Conservation (phyloP, 495 filamentous ascomycete genomes). For the Daldinia grandis region DNA sequence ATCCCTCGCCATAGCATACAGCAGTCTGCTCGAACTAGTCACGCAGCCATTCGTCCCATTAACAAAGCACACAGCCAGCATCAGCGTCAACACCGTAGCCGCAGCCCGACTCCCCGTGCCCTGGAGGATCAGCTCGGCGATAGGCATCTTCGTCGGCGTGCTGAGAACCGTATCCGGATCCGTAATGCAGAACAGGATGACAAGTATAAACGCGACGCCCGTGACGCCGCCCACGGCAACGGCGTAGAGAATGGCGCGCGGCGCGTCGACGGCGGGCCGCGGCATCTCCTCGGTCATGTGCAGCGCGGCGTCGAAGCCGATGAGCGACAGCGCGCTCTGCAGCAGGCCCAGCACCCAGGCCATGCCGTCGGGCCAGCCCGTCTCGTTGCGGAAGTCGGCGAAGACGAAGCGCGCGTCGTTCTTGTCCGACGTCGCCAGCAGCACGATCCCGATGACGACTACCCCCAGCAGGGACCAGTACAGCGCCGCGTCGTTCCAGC, state of each 20-base stretch:
- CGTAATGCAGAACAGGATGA: slow-evolving; percentile 48
- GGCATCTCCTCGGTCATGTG: slow-evolving; percentile 67
- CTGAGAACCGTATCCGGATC: slow-evolving; percentile 46
- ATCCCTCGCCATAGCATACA: slow-evolving; percentile 68
- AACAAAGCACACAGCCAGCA: slow-evolving; percentile 49
- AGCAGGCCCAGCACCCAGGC: slow-evolving; percentile 70
- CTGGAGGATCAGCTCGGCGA: slow-evolving; percentile 54
- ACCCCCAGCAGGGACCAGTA: slow-evolving; percentile 51
- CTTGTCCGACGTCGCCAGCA: slow-evolving; percentile 48
- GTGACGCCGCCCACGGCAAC: slow-evolving; percentile 50
- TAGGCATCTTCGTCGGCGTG: slow-evolving; percentile 54
- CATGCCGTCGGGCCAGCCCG: slow-evolving; percentile 69
- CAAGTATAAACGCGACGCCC: slow-evolving; percentile 45
- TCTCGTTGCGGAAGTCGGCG: slow-evolving; percentile 66
- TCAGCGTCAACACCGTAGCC: slow-evolving; percentile 47
- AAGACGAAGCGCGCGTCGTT: slow-evolving; percentile 60
- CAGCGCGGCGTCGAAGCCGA: slow-evolving; percentile 69
- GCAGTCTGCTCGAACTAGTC: slow-evolving; percentile 62
- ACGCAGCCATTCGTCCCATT: slow-evolving; percentile 52
- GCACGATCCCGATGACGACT: slow-evolving; percentile 50
- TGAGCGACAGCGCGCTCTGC: slow-evolving; percentile 68
- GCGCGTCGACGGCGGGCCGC: slow-evolving; percentile 46
- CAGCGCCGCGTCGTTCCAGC: slow-evolving; percentile 49
- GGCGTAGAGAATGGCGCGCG: slow-evolving; percentile 49
- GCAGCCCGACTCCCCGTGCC: slow-evolving; percentile 44